Evolutionary conservation across 2,329 filamentous ascomycete genomes (phyloP).

Genomic region (Gremmenia infestans): DNA sequence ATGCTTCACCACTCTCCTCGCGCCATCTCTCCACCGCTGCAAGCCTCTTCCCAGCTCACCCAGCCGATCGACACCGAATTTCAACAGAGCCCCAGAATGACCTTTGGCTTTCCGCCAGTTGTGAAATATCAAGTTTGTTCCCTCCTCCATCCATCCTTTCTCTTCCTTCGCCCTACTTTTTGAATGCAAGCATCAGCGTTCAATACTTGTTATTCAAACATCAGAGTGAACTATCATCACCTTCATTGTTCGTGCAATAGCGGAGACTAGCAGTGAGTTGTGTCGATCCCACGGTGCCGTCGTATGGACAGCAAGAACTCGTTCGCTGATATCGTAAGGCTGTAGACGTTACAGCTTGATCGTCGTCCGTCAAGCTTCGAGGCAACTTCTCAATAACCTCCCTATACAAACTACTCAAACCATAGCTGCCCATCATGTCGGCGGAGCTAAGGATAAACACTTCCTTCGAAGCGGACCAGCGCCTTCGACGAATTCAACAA

Average conservation of each 20-base stretch:
- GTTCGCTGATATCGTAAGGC: slow-evolving; percentile 18
- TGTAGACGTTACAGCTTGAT: slow-evolving; percentile 18
- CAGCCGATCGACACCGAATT: slow-evolving; percentile 11
- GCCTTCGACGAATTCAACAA: slow-evolving; percentile 11
- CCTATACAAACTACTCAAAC: slow-evolving; percentile 5
- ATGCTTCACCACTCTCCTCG: neutral
- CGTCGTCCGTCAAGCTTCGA: slow-evolving; percentile 10
- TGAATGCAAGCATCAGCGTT: slow-evolving; percentile 17
- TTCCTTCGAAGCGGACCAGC: slow-evolving; percentile 12
- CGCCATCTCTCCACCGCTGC: slow-evolving; percentile 5
- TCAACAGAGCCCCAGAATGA: slow-evolving; percentile 19
- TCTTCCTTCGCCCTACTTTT: slow-evolving; percentile 24
- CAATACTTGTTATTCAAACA: slow-evolving; percentile 4
- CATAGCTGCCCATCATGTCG: slow-evolving; percentile 19
- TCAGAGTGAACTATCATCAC: slow-evolving; percentile 11
- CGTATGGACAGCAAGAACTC: neutral
- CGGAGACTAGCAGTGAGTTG: slow-evolving; percentile 14
- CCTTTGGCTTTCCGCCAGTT: slow-evolving; percentile 3
- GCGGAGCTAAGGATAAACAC: slow-evolving; percentile 19
- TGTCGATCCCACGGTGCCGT: slow-evolving; percentile 8
- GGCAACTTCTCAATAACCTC: slow-evolving; percentile 6
- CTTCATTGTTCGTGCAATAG: slow-evolving; percentile 9
- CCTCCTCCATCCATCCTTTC: slow-evolving; percentile 16
- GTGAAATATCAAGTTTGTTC: slow-evolving; percentile 26
- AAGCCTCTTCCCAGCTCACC: slow-evolving; percentile 10